Percentiles rank a stretch among this genome's conserved stretches.
phyloP scores from a whole-genome alignment of 208 protist species.

The Trichomonas gallinae region DNA sequence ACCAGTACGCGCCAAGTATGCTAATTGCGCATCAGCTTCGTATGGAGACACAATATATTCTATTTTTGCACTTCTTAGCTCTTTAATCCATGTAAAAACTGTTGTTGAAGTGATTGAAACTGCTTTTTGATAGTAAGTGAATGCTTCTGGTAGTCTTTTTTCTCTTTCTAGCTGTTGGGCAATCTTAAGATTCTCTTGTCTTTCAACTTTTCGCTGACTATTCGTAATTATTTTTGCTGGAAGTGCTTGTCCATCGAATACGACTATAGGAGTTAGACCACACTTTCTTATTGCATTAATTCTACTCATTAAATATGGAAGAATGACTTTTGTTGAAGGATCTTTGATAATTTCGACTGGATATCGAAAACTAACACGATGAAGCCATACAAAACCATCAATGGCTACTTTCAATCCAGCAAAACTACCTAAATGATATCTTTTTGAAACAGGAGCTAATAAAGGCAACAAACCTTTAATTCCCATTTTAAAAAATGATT shows the following conservation, averaged over 20 bases:
- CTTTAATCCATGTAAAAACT: background rate
- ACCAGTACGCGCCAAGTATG: background rate
- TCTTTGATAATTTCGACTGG: slow-evolving; percentile 46
- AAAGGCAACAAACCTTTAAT: slow-evolving; percentile 53
- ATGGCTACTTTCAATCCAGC: slow-evolving; percentile 50
- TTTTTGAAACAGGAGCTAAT: background rate
- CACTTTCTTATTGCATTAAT: background rate
- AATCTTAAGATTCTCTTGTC: background rate
- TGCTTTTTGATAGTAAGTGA: background rate
- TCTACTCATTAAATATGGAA: background rate
- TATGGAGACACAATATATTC: slow-evolving; percentile 26
- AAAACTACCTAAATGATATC: slow-evolving; percentile 42
- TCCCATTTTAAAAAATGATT: slow-evolving; percentile 45
- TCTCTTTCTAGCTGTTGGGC: background rate
- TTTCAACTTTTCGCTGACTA: background rate
- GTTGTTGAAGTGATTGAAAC: background rate
- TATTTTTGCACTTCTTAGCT: background rate
- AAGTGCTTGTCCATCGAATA: background rate
- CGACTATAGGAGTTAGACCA: background rate
- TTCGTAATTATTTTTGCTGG: background rate
- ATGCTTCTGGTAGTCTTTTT: background rate
- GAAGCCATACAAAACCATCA: slow-evolving; percentile 63
- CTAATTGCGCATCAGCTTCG: slow-evolving; percentile 25
- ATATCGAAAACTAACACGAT: slow-evolving; percentile 52
- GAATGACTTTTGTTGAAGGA: slow-evolving; percentile 32